Conservation (phyloP, 2,329 filamentous ascomycete species). For the Onygena corvina region DNA sequence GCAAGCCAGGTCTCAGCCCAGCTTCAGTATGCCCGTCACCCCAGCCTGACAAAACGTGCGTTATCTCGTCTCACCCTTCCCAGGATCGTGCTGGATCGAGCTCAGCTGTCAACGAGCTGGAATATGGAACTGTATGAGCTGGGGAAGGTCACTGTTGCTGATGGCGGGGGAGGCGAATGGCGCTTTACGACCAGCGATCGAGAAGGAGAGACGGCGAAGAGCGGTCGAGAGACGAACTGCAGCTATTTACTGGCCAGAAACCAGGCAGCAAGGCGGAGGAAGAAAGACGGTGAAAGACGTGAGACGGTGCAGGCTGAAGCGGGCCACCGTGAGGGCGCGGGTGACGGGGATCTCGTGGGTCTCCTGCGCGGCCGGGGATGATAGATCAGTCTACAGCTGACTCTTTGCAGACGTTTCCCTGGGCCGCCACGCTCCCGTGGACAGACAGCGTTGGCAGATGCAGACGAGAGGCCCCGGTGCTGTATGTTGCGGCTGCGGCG, state of each 20-base stretch:
- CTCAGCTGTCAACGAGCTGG: not conserved
- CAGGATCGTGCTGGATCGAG: not conserved
- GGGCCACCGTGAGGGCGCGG: not conserved
- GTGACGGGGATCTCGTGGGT: constrained; percentile 1
- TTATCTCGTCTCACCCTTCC: not conserved
- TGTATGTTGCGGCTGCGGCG: no score
- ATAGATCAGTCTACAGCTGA: not conserved
- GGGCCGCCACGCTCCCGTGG: not conserved
- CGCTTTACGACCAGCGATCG: not conserved
- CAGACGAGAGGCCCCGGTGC: no score
- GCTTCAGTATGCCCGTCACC: not conserved
- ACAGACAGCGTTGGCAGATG: no score
- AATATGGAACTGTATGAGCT: no score
- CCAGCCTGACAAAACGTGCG: no score
- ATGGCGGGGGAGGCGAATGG: not conserved
- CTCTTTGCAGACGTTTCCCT: not conserved
- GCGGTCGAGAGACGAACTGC: not conserved
- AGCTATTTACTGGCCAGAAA: not conserved
- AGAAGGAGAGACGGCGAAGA: not conserved
- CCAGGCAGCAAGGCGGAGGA: not conserved
- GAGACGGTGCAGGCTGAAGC: not conserved
- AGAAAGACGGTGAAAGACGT: not conserved
- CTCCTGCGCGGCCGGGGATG: not conserved
- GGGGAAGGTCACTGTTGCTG: no score
- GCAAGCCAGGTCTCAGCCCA: not conserved